Base-by-base conservation (phyloP, 2,329 filamentous ascomycete genomes). In the Monilinia vaccinii-corymbosi region DNA sequence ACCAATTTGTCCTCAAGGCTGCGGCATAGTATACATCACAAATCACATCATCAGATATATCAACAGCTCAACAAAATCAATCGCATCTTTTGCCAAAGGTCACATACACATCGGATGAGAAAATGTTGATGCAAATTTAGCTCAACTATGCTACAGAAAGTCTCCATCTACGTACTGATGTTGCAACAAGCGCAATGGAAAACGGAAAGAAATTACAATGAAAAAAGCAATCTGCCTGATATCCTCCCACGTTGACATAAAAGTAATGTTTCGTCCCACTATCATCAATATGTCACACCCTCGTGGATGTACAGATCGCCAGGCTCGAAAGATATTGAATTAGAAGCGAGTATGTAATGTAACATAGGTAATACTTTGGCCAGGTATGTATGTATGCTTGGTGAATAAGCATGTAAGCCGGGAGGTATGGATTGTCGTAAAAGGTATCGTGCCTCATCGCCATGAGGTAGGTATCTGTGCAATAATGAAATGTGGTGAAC, bases 61-160 rank as follows among this genome's bases (percentile, higher is more conserved):
- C 18, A 25, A 25, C 42, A 44, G 25, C 18, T 44, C 42, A 18
- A 42, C 2, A 23, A 11, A 31, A 9, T 32, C 8, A 44, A 21
- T 23, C 31, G 42, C 38, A 21, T 40, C 11, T 31, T 52, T 21
- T 14, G 28, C 16, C 36, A 23, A 11, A 23, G 7, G 32, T 21
- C 40, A 25, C 21, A 25, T 25, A 45, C 4, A 6, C 31, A 21
- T 31, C 4, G 13, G 21, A 34, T 8, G 46, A 28, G 18, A 8
- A 55, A 44, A 16, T 25, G 25, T 32, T 46, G 44, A 18, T 52
- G 49, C 38, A 38, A 56, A 47, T 36, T 50, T 47, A 32, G 48
- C 63, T 67, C 59, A 63, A 66, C 63, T 69, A 67, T 66, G 66
- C 65, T 68, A 69, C 67, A 68, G 56, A 55, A 67, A 64, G 60